Evolutionary conservation across 78 protist species (phyloP).

Genomic region (Goniomonas avonlea): DNA sequence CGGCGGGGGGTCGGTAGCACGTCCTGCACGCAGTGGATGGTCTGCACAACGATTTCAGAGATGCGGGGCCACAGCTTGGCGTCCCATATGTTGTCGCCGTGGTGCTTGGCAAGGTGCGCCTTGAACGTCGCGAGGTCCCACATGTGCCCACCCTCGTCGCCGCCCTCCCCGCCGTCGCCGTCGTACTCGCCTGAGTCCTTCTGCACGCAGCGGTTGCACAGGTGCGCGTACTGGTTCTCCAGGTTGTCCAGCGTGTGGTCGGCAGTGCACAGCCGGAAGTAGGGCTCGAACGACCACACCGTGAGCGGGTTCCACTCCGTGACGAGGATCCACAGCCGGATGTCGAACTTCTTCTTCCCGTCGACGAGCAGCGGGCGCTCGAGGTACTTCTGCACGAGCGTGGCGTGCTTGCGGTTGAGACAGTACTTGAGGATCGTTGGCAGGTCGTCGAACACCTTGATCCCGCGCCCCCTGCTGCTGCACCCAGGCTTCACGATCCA

Average conservation of each 20-base stretch:
- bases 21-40: background rate
- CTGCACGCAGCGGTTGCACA: constrained; percentile 23
- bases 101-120: background rate
- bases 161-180: background rate
- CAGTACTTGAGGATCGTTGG: background rate
- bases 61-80: background rate
- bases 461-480: background rate
- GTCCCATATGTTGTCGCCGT: background rate
- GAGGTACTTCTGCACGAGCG: constrained; percentile 13
- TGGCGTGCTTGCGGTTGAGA: background rate
- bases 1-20: background rate
- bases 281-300: constrained; percentile 7
- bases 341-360: constrained; percentile 9
- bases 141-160: constrained; percentile 3
- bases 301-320: constrained; percentile 23
- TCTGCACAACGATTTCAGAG: background rate
- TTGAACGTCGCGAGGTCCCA: background rate
- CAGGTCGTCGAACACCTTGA: background rate
- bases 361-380: background rate
- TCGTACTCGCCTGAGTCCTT: background rate
- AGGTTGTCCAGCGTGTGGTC: background rate
- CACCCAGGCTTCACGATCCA: constrained; percentile 16
- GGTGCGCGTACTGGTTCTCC: background rate
- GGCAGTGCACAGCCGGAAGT: constrained; percentile 4
- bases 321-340: constrained; percentile 3